Evolutionary conservation across 768 basidiomycete genomes (phyloP), one percentile per base, ranked within the genome.

Genomic region (Suillus fuscotomentosus): DNA sequence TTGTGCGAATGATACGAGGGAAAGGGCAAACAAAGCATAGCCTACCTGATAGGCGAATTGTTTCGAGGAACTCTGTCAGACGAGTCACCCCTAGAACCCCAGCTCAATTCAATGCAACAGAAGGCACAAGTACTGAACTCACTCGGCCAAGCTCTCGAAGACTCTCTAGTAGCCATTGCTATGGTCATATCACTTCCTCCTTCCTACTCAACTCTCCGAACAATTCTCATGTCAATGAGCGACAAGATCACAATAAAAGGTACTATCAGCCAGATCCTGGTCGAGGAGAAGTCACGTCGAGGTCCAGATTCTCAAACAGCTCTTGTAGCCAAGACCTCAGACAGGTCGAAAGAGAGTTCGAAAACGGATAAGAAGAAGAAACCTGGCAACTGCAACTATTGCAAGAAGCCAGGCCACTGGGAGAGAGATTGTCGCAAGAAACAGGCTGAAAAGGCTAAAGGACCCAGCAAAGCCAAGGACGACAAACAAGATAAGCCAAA

Each of bases 1-100:
- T 61, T 72, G 0, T 31, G 48, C 22, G 48, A 60, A 24, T 48
- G 42, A 1, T 74, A 72, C 60, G 63, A 74, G 57, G 71, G 73
- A 1, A 69, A 67, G 60, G 69, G 61, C 10, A 62, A 62, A n/a
- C 61, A 62, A 22, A 53, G 39, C 7, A 51, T 62, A 22, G 47
- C 47, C 31, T 62, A 62, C 36, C 34, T 51, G 13, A 62, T 62
- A 15, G 45, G 36, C 4, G 34, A 62, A 22, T 11, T 62, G 9
- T 62, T 62, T 22, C 5, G n/a, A 2, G 41, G 36, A 14, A 51
- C 61, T 2, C 61, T 53, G 4, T 51, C 36, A 3, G 61, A 53
- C 0, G 50, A 62, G 11, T 24, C 17, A 7, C n/a, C 47, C 5
- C 53, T 62, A 50, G 47, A 62, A 22, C n/a, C 15, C 2, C 31